Percentiles rank a stretch among this genome's conserved stretches.
phyloP scores from a whole-genome alignment of 768 basidiomycete genomes.

The Tricholoma saponaceum region DNA sequence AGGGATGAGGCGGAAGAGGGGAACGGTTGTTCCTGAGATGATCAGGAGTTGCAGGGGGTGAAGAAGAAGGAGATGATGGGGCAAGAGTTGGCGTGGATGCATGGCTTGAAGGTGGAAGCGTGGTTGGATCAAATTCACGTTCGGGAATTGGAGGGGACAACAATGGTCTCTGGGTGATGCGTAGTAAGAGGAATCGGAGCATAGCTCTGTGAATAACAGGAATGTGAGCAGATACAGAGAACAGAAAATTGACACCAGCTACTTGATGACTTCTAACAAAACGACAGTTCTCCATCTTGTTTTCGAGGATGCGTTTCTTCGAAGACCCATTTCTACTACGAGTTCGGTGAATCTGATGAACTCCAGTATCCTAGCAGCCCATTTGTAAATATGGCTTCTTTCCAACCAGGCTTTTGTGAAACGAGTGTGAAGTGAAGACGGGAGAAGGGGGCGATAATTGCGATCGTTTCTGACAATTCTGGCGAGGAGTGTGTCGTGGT shows the following conservation, averaged over 20 bases:
- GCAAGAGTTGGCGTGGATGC: constrained; percentile 58
- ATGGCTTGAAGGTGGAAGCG: constrained; percentile 49
- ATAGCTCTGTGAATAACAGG: constrained; percentile 47
- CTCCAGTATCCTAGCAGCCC: constrained; percentile 71
- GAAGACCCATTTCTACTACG: constrained; percentile 84
- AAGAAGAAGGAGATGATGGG: constrained; percentile 52
- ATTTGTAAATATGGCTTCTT: constrained; percentile 66
- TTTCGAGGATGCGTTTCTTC: constrained; percentile 61
- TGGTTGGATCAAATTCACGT: constrained; percentile 79
- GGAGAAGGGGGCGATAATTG: constrained; percentile 72
- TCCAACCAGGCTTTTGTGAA: constrained; percentile 88
- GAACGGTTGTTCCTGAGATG: constrained; percentile 79
- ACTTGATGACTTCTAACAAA: constrained; percentile 84
- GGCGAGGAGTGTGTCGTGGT: constrained; percentile 90
- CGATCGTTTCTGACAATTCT: constrained; percentile 60
- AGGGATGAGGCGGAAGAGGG: constrained; percentile 59
- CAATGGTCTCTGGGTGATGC: constrained; percentile 72
- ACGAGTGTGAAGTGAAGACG: constrained; percentile 74
- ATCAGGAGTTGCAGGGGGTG: constrained; percentile 63
- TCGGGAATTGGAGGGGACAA: constrained; percentile 79
- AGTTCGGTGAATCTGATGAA: constrained; percentile 80
- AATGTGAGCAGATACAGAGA: constrained; percentile 9
- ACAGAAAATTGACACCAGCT: constrained; percentile 21
- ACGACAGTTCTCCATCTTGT: constrained; percentile 75
- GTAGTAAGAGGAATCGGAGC: constrained; percentile 70